Conservation (phyloP, 768 basidiomycete genomes). For the Asterophora lycoperdoides region DNA sequence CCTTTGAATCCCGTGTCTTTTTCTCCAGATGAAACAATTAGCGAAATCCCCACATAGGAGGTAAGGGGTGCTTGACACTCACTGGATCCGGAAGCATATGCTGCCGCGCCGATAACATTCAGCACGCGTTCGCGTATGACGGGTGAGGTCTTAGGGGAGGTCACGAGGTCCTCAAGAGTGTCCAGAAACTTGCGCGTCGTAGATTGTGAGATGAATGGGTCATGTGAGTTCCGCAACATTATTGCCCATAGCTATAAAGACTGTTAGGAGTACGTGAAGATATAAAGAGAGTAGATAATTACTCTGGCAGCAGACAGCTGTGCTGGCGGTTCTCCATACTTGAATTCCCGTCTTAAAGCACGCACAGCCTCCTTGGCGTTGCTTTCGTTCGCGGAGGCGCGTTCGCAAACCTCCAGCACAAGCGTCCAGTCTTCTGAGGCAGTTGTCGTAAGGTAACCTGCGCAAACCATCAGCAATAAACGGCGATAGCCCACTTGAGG, state of each 20-base stretch:
- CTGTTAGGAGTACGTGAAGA: constrained; percentile 1
- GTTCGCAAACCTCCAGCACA: constrained; percentile 82
- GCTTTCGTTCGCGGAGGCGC: constrained; percentile 65
- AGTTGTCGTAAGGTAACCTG: constrained; percentile 73
- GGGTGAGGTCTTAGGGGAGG: constrained; percentile 59
- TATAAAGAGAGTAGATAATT: constrained; percentile 20
- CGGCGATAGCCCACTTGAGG: constrained; percentile 13
- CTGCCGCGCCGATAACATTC: constrained; percentile 79
- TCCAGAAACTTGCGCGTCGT: constrained; percentile 76
- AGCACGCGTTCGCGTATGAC: constrained; percentile 78
- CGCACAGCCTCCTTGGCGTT: constrained; percentile 83
- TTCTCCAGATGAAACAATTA: constrained; percentile 16
- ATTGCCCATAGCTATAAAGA: constrained; percentile 75
- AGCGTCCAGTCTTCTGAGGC: constrained; percentile 79
- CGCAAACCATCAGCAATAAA: constrained; percentile 3
- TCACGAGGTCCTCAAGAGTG: constrained; percentile 69
- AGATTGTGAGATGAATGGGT: constrained; percentile 66
- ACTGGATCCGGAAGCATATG: constrained; percentile 58
- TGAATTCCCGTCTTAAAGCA: constrained; percentile 82
- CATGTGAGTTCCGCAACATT: constrained; percentile 78
- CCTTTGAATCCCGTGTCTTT: constrained; percentile 53
- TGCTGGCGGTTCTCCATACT: constrained; percentile 75
- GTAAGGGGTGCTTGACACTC: constrained; percentile 20
- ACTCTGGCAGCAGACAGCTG: constrained; percentile 77
- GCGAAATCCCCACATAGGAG: neutral